phyloP scores from a whole-genome alignment of 2,329 filamentous ascomycete genomes.

The Chaetomium sp. region DNA sequence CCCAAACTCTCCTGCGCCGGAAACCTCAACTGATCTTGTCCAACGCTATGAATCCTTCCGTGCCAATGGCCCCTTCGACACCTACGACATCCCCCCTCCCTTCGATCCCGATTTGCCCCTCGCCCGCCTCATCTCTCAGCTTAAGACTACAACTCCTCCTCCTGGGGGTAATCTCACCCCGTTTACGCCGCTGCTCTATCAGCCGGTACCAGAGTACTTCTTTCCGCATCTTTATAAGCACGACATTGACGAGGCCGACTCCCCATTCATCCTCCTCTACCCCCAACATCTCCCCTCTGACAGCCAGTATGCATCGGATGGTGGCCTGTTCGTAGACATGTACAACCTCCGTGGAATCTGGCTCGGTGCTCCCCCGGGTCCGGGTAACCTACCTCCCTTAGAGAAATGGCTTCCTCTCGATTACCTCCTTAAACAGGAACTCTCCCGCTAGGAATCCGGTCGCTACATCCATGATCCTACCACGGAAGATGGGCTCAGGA shows the following conservation, averaged over 20 bases:
- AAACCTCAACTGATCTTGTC: not conserved
- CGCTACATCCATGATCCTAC: not conserved
- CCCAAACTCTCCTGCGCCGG: no score
- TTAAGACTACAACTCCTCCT: not conserved
- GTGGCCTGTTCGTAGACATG: not conserved
- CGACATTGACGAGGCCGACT: not conserved
- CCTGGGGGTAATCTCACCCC: not conserved
- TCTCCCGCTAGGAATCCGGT: not conserved
- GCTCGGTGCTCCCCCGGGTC: not conserved
- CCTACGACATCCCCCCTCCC: not conserved
- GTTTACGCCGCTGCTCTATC: not conserved
- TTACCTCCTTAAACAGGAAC: not conserved
- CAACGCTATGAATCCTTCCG: not conserved
- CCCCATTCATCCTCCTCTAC: not conserved
- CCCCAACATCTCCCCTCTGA: not conserved
- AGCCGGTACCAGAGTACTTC: not conserved
- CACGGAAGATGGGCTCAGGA: not conserved
- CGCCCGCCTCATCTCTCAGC: not conserved
- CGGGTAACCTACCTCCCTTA: not conserved
- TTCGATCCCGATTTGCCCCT: not conserved
- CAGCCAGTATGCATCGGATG: not conserved
- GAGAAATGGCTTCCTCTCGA: not conserved
- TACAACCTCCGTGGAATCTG: not conserved
- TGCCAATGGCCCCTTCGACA: not conserved
- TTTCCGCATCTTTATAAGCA: not conserved